phyloP scores from a whole-genome alignment of 2,329 filamentous ascomycete genomes.

The Atkinsonella texensis region DNA sequence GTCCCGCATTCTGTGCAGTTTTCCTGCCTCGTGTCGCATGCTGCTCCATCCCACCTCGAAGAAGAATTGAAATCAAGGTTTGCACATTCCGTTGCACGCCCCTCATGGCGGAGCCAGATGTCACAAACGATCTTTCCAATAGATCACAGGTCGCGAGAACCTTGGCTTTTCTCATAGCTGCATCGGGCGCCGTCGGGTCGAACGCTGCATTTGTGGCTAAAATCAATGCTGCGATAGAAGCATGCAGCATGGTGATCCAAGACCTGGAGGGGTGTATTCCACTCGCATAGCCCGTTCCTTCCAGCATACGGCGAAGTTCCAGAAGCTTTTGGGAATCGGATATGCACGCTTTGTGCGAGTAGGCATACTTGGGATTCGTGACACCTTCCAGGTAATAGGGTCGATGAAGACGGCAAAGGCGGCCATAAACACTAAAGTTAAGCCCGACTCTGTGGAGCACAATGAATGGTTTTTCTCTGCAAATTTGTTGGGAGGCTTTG shows the following conservation, averaged over 20 bases:
- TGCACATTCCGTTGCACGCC: conserved; percentile 6
- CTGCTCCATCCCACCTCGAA: not conserved
- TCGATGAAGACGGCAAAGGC: conserved; percentile 9
- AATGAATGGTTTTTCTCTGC: conserved; percentile 3
- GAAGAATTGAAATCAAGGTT: conserved; percentile 3
- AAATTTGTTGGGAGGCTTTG: not conserved
- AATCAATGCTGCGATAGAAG: conserved; percentile 8
- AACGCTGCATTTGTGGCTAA: conserved; percentile 7
- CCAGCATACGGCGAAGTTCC: conserved; percentile 6
- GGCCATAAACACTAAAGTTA: conserved; percentile 7
- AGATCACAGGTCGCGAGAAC: conserved; percentile 7
- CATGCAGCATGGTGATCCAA: conserved; percentile 7
- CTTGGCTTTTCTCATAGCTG: conserved; percentile 2
- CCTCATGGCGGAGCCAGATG: conserved; percentile 4
- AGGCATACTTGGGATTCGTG: conserved; percentile 3
- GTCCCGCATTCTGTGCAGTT: too few relatives aligned
- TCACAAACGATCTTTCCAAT: conserved; percentile 5
- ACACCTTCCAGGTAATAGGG: conserved; percentile 6
- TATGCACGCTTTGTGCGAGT: conserved; percentile 5
- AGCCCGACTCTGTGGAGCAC: conserved; percentile 5
- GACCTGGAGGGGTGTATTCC: conserved; percentile 4
- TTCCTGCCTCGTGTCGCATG: not conserved
- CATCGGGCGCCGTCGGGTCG: conserved; percentile 2
- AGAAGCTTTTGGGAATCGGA: conserved; percentile 6
- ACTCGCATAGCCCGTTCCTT: conserved; percentile 1